phyloP scores from a whole-genome alignment of 2,329 filamentous ascomycete genomes.

The Sarocladiaceae sp. region DNA sequence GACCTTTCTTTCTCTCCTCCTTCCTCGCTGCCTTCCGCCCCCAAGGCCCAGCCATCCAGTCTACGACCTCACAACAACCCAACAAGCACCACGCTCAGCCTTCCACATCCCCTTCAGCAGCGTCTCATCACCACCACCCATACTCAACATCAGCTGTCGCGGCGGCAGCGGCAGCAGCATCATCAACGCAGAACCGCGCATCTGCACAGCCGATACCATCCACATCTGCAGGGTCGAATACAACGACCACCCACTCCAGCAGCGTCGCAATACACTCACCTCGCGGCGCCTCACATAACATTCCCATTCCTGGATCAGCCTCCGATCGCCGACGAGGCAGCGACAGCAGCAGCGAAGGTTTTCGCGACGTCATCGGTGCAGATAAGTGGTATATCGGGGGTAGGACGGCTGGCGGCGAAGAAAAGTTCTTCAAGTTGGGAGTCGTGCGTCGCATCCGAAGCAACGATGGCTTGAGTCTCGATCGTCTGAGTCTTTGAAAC shows the following conservation, averaged over 20 bases:
- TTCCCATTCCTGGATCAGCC: conserved; percentile 32
- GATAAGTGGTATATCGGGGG: conserved; percentile 84
- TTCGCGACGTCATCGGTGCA: conserved; percentile 64
- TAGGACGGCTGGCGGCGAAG: conserved; percentile 70
- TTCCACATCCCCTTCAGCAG: conserved; percentile 16
- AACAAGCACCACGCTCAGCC: conserved; percentile 31
- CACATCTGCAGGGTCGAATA: conserved; percentile 10
- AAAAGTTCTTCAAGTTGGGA: conserved; percentile 76
- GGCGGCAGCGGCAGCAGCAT: conserved; percentile 16
- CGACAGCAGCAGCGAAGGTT: conserved; percentile 72
- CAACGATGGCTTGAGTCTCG: conserved; percentile 69
- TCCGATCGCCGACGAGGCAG: conserved; percentile 56
- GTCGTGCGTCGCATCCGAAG: conserved; percentile 70
- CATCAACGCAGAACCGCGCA: conserved; percentile 10
- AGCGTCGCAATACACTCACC: conserved; percentile 24
- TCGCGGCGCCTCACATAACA: conserved; percentile 17
- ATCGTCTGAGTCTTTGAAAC: conserved; percentile 67
- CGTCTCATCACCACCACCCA: conserved; percentile 8
- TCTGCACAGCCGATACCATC: conserved; percentile 8
- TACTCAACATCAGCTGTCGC: conserved; percentile 17
- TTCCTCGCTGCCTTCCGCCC: conserved; percentile 54
- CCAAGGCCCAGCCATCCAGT: conserved; percentile 32
- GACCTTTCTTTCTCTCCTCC: conserved; percentile 52
- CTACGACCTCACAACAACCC: conserved; percentile 25
- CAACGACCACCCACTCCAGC: conserved; percentile 9